These are phyloP conservation scores for Cicer chorassanicum DNA, from an alignment of 306 rosid genomes.

Conservation along the genomic window DNA sequence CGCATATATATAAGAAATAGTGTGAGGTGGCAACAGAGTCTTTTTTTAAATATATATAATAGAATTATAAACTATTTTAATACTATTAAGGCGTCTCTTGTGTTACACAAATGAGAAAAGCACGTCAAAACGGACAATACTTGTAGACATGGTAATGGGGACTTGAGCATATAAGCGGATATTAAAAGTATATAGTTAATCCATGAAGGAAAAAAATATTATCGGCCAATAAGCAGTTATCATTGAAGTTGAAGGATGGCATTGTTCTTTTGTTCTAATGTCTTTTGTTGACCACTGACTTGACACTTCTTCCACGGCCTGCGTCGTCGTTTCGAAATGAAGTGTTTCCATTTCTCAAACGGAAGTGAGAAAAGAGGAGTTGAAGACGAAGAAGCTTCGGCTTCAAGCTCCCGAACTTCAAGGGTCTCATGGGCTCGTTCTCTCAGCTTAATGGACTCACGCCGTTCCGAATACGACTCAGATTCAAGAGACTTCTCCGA, in stretches of 20 bases:
- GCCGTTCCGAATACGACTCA: constrained; percentile 73
- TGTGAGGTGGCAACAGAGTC: too few relatives aligned
- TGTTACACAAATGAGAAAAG: too few relatives aligned
- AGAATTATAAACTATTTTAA: too few relatives aligned
- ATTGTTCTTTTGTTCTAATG: not conserved
- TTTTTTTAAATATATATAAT: too few relatives aligned
- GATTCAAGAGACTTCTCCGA: constrained; percentile 66
- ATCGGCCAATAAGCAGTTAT: not conserved
- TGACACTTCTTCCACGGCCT: not conserved
- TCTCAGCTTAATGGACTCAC: constrained; percentile 68
- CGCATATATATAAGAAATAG: too few relatives aligned
- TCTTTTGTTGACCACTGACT: constrained; percentile 3
- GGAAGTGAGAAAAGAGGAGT: constrained; percentile 51
- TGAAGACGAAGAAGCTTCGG: constrained; percentile 56
- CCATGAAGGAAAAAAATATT: too few relatives aligned
- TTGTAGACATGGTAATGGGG: too few relatives aligned
- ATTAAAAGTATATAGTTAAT: too few relatives aligned
- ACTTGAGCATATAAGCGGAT: too few relatives aligned
- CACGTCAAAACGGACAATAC: too few relatives aligned
- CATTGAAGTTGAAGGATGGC: not conserved
- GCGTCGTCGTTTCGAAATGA: constrained; percentile 47
- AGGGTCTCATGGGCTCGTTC: constrained; percentile 94
- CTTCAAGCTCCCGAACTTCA: constrained; percentile 65
- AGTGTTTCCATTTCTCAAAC: constrained; percentile 86
- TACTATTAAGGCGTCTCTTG: too few relatives aligned